These are phyloP conservation scores for Trichoderma asperelloides DNA, from an alignment of 495 filamentous ascomycete species.

Conservation along the genomic window DNA sequence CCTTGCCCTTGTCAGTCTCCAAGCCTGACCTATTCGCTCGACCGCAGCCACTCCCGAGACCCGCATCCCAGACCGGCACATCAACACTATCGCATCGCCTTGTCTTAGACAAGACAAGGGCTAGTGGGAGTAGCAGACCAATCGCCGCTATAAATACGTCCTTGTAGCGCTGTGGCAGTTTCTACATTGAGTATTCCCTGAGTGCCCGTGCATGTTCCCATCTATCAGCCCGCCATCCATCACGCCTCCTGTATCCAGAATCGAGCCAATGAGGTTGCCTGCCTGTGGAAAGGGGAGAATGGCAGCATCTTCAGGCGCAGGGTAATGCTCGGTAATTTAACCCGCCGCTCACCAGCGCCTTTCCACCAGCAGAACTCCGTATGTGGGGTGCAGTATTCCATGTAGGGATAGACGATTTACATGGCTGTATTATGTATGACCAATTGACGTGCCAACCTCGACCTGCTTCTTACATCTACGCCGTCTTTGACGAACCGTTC, in stretches of 20 bases:
- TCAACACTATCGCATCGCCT: slow-evolving; percentile 7
- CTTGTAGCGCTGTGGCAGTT: too few species aligned
- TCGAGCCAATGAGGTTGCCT: too few species aligned
- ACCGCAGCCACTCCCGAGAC: slow-evolving; percentile 4
- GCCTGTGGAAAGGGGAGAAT: not conserved
- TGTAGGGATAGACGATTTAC: not conserved
- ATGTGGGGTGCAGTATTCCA: not conserved
- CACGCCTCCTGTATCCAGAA: too few species aligned
- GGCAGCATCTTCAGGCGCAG: not conserved
- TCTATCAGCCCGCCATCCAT: too few species aligned
- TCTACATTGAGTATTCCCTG: too few species aligned
- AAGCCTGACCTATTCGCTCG: not conserved
- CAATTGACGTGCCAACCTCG: not conserved
- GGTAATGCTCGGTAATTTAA: slow-evolving; percentile 3
- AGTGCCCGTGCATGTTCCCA: too few species aligned
- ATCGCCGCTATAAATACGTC: not conserved
- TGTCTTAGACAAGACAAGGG: slow-evolving; percentile 5
- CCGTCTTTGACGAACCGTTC: not conserved
- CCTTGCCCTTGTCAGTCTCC: not conserved
- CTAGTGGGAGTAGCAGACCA: not conserved
- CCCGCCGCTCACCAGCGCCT: not conserved
- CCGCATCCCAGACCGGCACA: not conserved
- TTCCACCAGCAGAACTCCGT: not conserved
- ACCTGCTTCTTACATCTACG: not conserved
- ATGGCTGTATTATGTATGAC: slow-evolving; percentile 11